Evolutionary conservation across 495 filamentous ascomycete genomes (phyloP).

Genomic region (Oleoguttula mirabilis): DNA sequence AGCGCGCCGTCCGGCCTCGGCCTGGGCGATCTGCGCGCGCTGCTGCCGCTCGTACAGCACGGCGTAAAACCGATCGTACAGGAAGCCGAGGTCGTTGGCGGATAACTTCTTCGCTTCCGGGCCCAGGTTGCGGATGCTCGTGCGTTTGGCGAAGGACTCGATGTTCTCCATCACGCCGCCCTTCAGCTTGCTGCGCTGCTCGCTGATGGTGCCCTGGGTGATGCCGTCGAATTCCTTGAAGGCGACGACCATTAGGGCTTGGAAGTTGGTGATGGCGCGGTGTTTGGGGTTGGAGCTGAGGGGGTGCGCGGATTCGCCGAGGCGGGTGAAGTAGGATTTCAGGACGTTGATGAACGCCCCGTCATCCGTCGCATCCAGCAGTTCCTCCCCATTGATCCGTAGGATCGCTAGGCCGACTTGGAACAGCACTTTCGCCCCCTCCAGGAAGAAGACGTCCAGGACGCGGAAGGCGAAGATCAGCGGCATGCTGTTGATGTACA

Average conservation of each 20-base stretch:
- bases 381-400: conserved; percentile 92
- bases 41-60: conserved; percentile 84
- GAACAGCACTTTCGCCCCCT: conserved; percentile 94
- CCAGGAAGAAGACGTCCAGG: conserved; percentile 93
- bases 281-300: conserved; percentile 88
- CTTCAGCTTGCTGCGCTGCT: conserved; percentile 83
- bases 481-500: conserved; percentile 99
- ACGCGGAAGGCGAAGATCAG: conserved; percentile 94
- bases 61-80: conserved; percentile 89
- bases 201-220: conserved; percentile 80
- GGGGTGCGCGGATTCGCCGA: conserved; percentile 93
- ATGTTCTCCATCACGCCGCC: conserved; percentile 85
- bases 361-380: conserved; percentile 91
- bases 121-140: conserved; percentile 87
- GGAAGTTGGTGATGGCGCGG: conserved; percentile 84
- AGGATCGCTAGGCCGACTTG: conserved; percentile 92
- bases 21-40: conserved; percentile 52
- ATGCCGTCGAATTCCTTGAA: conserved; percentile 96
- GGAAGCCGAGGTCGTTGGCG: conserved; percentile 68
- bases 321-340: conserved; percentile 82
- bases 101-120: conserved; percentile 86
- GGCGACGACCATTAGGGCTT: conserved; percentile 96
- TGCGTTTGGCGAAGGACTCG: conserved; percentile 92
- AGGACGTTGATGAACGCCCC: conserved; percentile 93
- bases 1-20: conserved; percentile 50